Evolutionary conservation across 345 rosid species (phyloP).

Genomic region (Rubroshorea leprosula): DNA sequence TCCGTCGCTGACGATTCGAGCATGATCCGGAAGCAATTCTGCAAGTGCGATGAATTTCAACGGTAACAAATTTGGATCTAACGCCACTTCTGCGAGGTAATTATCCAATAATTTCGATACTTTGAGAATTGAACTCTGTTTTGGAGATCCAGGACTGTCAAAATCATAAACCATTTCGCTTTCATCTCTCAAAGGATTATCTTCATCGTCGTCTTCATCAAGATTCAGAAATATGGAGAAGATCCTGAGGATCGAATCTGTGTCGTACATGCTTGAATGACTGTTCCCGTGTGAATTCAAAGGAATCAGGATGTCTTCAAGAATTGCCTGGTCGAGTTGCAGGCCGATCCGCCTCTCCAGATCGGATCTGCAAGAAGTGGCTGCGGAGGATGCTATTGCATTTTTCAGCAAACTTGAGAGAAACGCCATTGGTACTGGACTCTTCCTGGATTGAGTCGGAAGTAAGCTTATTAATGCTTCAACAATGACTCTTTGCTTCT

Average conservation of each 20-base stretch:
- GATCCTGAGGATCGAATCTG: constrained; percentile 70
- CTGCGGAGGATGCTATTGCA: constrained; percentile 51
- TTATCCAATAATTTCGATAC: constrained; percentile 76
- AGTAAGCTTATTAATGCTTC: constrained; percentile 63
- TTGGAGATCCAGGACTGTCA: constrained; percentile 83
- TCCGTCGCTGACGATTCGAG: constrained; percentile 76
- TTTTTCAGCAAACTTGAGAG: constrained; percentile 77
- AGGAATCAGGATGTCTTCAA: constrained; percentile 83
- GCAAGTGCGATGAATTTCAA: constrained; percentile 74
- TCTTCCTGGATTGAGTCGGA: constrained; percentile 79
- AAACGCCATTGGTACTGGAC: constrained; percentile 86
- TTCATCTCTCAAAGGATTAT: constrained; percentile 52
- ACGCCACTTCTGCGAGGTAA: constrained; percentile 75
- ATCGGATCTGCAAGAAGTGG: constrained; percentile 52
- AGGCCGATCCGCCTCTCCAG: constrained; percentile 81
- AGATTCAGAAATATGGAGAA: constrained; percentile 75
- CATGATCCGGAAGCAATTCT: constrained; percentile 86
- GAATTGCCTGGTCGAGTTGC: constrained; percentile 89
- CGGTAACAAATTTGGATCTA: constrained; percentile 61
- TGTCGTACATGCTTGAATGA: constrained; percentile 57
- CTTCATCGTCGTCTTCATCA: constrained; percentile 72
- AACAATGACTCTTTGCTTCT: constrained; percentile 62
- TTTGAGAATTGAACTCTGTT: constrained; percentile 80
- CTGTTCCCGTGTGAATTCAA: constrained; percentile 41
- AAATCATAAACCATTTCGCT: constrained; percentile 79